Base-by-base conservation (phyloP, 495 filamentous ascomycete species). In the Penicillium parvum region DNA sequence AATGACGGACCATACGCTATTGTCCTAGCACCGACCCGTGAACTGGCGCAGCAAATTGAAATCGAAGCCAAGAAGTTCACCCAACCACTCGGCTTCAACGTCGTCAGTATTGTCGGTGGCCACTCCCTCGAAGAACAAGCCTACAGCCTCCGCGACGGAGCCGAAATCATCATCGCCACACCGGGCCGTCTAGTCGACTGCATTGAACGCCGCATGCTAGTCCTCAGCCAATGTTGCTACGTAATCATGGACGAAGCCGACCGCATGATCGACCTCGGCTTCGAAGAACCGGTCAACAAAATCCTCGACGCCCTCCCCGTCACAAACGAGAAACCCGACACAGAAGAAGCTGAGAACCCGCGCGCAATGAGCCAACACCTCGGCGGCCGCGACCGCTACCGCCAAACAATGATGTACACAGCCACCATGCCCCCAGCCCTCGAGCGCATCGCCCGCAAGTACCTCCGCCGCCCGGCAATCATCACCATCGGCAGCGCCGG, bases 391-490 rank as follows among this genome's bases (percentile, higher is more conserved):
- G 86, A 95, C 58, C 78, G 86, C 11, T 99, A 97, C 66, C 72
- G 92, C 40, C 94, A 99, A 64, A 99, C 92, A 2, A 99, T 99
- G 92, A 99, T 99, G 92, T 99, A 97, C 78, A 99, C 94, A 43
- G 92, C 92, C 8, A 99, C 92, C 19, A 99, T 99, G 92, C 90
- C 94, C 3, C 65, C 83, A 2, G 83, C 89, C 5, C 88, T 99
- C 32, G 94, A 97, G 57, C 87, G 90, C 47, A 97, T 99, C 43
- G 92, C 92, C 2, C 82, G 88, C 42, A 96, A 96, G 60, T 99
- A 97, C 57, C 80, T 99, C 6, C 85, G 94, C 3, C 79, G 92
- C 3, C 94, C 92, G 0, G 92, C 92, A 3, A 95, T 94, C 29
- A 89, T 97, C 36, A 96, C 86, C 0, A 97, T 97, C 46, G 92